phyloP scores from a whole-genome alignment of 257 asterid genomes.

The Solanum peruvianum region DNA sequence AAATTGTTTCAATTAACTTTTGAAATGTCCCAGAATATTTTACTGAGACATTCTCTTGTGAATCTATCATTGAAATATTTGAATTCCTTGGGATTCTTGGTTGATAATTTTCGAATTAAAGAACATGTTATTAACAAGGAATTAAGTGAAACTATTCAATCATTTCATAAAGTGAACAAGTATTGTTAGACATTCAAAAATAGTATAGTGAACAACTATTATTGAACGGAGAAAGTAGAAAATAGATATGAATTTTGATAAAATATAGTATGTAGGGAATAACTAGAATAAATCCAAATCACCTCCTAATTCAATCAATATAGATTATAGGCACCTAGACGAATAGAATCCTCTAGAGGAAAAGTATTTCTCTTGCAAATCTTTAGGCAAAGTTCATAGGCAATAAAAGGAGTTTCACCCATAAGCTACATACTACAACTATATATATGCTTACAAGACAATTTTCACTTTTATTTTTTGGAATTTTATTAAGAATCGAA shows the following conservation, averaged over 20 bases:
- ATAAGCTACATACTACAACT: background rate
- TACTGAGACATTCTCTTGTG: background rate
- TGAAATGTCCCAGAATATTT: background rate
- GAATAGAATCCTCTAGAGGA: background rate
- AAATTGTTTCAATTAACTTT: background rate
- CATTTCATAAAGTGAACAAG: too few species aligned
- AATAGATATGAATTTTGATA: background rate
- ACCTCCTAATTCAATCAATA: background rate
- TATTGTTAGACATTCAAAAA: fast-evolving
- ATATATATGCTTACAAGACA: background rate
- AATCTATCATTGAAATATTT: background rate
- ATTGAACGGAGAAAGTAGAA: background rate
- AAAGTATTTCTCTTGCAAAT: background rate
- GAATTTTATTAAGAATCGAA: background rate
- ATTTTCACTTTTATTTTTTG: background rate
- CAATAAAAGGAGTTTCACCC: background rate
- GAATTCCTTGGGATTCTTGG: background rate
- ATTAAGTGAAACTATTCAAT: background rate
- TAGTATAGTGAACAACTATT: too few species aligned
- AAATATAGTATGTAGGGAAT: background rate
- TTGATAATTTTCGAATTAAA: background rate
- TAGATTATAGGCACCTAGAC: background rate
- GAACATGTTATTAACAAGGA: background rate
- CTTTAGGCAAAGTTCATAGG: background rate
- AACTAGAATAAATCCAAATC: background rate